These are phyloP conservation scores for Pseudozyma hubeiensis DNA, from an alignment of 1,284 basidiomycete species.

Conservation along the genomic window DNA sequence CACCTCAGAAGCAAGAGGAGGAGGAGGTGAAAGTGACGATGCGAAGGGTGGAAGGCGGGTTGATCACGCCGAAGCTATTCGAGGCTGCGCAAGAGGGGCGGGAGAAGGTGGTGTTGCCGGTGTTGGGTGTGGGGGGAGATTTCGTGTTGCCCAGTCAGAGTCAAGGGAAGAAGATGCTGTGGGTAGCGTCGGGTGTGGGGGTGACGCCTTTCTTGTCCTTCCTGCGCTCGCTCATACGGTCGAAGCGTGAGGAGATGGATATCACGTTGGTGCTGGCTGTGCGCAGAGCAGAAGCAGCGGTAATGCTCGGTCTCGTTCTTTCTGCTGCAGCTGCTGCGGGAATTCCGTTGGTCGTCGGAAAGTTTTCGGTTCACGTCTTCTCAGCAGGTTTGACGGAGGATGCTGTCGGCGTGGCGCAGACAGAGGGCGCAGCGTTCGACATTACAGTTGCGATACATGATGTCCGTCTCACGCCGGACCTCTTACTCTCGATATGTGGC, in stretches of 20 bases:
- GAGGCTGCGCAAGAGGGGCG: not conserved
- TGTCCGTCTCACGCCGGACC: slow-evolving; percentile 15
- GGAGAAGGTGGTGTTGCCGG: slow-evolving; percentile 12
- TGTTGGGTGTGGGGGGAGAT: slow-evolving; percentile 34
- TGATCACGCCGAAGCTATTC: slow-evolving; percentile 35
- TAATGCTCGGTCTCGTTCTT: slow-evolving; percentile 23
- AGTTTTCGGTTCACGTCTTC: slow-evolving; percentile 22
- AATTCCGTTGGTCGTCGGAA: not conserved
- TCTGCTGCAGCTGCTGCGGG: not conserved
- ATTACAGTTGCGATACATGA: slow-evolving; percentile 9
- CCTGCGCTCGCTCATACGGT: not conserved
- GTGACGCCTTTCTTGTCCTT: slow-evolving; percentile 38
- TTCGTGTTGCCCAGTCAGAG: slow-evolving; percentile 7
- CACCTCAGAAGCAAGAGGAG: slow-evolving; percentile 4
- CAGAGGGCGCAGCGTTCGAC: not conserved
- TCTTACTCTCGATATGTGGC: slow-evolving; percentile 2
- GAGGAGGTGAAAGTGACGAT: slow-evolving; percentile 25
- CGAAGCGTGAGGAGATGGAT: not conserved
- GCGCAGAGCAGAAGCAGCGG: slow-evolving; percentile 19
- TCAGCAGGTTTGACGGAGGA: slow-evolving; percentile 21
- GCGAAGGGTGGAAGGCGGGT: slow-evolving; percentile 21
- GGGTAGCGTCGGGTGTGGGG: slow-evolving; percentile 26
- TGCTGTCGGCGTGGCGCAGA: not conserved
- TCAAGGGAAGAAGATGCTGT: slow-evolving; percentile 12
- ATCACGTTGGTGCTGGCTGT: slow-evolving; percentile 23